Base-by-base conservation (phyloP, 805 yeast species). In the Candida succiphila region DNA sequence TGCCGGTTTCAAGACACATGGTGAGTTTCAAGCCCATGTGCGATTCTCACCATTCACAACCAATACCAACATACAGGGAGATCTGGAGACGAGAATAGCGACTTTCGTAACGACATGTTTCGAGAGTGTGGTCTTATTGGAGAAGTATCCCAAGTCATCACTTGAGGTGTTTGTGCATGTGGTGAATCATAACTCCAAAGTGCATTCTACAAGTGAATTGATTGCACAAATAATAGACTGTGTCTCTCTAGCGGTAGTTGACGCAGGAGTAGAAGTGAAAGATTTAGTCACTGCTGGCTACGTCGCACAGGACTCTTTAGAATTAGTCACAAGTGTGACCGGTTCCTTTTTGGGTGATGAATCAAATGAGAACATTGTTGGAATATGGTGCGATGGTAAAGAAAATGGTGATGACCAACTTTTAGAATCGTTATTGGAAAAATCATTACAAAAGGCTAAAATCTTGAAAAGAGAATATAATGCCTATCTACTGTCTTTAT, bases 111-210 rank as follows among this genome's bases (percentile, higher is more conserved):
- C 58, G 47, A 37, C 60, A 49, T 46, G 59, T 54, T 38, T 59
- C 25, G 40, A 42, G 13, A 49, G 48, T 28, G 36, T 77, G 1
- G 63, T 82, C 2, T 44, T 78, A 15, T 60, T 85, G 23, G 72
- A 72, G 12, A 76, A 78, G 40, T 92, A 92, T 53, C 96, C 97
- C 4, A 89, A 89, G 55, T 83, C 95, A 3, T 76, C 88, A 15
- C 84, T 89, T 37, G 92, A 80, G 48, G 69, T 89, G 13, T 79
- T 78, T 40, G 62, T 92, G 5, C 72, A 79, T 26, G 61, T 89
- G 7, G 66, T 88, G 20, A 64, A 78, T n/a, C 49, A 61, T 4
- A 63, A 63, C 26, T 38, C 39, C 22, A 39, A 49, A 14, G 29
- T 40, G 16, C 54, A 54, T 34, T 53, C 53, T 33, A 51, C 56